Evolutionary conservation across 2,329 filamentous ascomycete species (phyloP).

Genomic region (Nannizziopsis barbatae): DNA sequence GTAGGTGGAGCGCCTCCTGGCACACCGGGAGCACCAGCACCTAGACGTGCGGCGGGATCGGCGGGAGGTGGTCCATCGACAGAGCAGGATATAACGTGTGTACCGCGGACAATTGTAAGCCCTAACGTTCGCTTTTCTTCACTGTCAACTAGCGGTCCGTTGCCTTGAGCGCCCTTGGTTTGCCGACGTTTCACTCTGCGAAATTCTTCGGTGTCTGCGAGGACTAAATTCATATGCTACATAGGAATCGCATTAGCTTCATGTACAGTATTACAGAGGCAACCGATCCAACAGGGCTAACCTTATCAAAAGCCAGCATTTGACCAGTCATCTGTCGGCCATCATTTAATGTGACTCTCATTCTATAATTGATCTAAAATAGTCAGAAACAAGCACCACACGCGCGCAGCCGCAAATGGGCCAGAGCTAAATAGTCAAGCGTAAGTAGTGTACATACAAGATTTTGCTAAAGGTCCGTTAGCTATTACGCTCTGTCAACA

Average conservation of each 20-base stretch:
- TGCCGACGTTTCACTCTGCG: slow-evolving; percentile 79
- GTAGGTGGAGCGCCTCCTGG: slow-evolving; percentile 48
- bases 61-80: slow-evolving; percentile 92
- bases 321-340: slow-evolving; percentile 93
- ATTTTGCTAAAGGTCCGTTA: slow-evolving; percentile 52
- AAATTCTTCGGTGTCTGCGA: slow-evolving; percentile 97
- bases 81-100: slow-evolving; percentile 86
- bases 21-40: slow-evolving; percentile 59
- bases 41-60: slow-evolving; percentile 81
- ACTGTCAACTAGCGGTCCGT: slow-evolving; percentile 61
- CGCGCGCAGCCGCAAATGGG: background rate
- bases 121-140: slow-evolving; percentile 98
- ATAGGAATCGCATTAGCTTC: slow-evolving; percentile 6
- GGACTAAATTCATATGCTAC: slow-evolving; percentile 97
- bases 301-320: slow-evolving; percentile 98
- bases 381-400: background rate
- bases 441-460: slow-evolving; percentile 41
- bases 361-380: slow-evolving; percentile 91
- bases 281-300: slow-evolving; percentile 24
- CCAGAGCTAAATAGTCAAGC: background rate
- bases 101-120: slow-evolving; percentile 85
- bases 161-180: slow-evolving; percentile 54
- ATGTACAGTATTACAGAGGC: background rate
- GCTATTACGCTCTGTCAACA: slow-evolving; percentile 43
- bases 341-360: slow-evolving; percentile 92